Conservation (phyloP, 2,329 filamentous ascomycete species). For the Colletotrichum brevisporum region DNA sequence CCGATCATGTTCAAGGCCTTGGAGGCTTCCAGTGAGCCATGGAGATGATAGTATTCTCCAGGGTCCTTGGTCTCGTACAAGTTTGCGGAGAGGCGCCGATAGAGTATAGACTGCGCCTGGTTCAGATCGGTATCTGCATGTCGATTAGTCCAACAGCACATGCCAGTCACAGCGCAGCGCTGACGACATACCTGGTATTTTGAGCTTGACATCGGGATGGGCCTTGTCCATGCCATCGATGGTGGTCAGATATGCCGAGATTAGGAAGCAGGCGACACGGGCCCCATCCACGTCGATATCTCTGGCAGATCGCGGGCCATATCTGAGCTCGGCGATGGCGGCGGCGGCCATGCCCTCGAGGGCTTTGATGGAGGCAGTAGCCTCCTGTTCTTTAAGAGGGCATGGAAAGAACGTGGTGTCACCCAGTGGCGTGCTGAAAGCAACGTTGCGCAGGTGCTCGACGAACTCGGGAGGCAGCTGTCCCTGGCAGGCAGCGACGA, state of each 20-base stretch:
- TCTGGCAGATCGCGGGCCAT: constrained; percentile 54
- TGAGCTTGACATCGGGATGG: constrained; percentile 59
- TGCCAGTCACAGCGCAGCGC: neutral
- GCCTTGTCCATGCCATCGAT: constrained; percentile 66
- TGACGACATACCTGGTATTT: constrained; percentile 40
- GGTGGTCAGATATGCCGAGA: constrained; percentile 70
- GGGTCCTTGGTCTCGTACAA: constrained; percentile 73
- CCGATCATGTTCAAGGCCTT: constrained; percentile 76
- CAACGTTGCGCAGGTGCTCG: constrained; percentile 46
- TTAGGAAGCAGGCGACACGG: constrained; percentile 67
- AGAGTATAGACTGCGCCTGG: constrained; percentile 74
- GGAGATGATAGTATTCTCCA: constrained; percentile 76
- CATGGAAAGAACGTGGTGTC: constrained; percentile 55
- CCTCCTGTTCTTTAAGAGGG: constrained; percentile 58
- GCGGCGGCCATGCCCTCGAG: constrained; percentile 72
- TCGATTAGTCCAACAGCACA: neutral
- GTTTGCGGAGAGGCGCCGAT: constrained; percentile 76
- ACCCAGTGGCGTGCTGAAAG: constrained; percentile 49
- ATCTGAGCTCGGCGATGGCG: constrained; percentile 70
- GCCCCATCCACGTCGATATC: constrained; percentile 67
- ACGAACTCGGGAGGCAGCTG: constrained; percentile 52
- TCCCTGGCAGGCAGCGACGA: constrained; percentile 45
- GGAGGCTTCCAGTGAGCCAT: constrained; percentile 76
- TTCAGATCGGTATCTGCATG: constrained; percentile 74
- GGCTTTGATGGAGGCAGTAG: constrained; percentile 65